A percentile compares a stretch with the other conserved stretches of the same genome.
phyloP scores from a whole-genome alignment of 495 filamentous ascomycete species.

The Physcia stellaris region DNA sequence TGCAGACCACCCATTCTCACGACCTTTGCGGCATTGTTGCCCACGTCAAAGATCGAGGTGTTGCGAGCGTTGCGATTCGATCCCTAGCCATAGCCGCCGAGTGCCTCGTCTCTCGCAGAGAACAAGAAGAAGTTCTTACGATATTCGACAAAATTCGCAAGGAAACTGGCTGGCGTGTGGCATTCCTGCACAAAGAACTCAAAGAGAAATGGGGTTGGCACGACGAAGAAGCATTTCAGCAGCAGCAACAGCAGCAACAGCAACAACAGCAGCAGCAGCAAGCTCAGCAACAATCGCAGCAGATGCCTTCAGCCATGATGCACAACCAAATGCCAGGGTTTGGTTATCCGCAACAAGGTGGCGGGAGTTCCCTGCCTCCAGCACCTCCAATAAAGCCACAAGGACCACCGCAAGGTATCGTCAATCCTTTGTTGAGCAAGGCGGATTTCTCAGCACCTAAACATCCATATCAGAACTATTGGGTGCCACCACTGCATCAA shows the following conservation, averaged over 20 bases:
- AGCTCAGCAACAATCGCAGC: slow-evolving; percentile 15
- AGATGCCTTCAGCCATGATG: slow-evolving; percentile 7
- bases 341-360: slow-evolving; percentile 14
- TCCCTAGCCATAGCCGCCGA: slow-evolving; percentile 71
- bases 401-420: slow-evolving; percentile 30
- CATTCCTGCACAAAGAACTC: slow-evolving; percentile 52
- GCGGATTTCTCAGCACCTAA: slow-evolving; percentile 61
- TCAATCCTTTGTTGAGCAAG: slow-evolving; percentile 51
- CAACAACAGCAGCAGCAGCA: slow-evolving; percentile 7
- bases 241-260: slow-evolving; percentile 12
- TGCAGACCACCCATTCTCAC: slow-evolving; percentile 58
- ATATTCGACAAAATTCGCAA: slow-evolving; percentile 63
- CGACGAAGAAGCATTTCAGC: slow-evolving; percentile 25
- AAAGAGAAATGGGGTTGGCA: slow-evolving; percentile 70
- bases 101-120: slow-evolving; percentile 47
- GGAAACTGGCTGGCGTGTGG: slow-evolving; percentile 66
- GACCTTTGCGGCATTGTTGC: slow-evolving; percentile 80
- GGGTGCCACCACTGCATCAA: slow-evolving; percentile 30
- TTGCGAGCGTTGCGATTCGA: slow-evolving; percentile 62
- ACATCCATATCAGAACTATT: slow-evolving; percentile 62
- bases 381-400: slow-evolving; percentile 14
- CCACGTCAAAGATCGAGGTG: slow-evolving; percentile 66
- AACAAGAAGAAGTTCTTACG: slow-evolving; percentile 72
- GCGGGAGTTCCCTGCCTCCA: slow-evolving; percentile 14
- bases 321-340: slow-evolving; percentile 16